phyloP scores from a whole-genome alignment of 805 yeast genomes.

The Blastobotrys mokoenaii region DNA sequence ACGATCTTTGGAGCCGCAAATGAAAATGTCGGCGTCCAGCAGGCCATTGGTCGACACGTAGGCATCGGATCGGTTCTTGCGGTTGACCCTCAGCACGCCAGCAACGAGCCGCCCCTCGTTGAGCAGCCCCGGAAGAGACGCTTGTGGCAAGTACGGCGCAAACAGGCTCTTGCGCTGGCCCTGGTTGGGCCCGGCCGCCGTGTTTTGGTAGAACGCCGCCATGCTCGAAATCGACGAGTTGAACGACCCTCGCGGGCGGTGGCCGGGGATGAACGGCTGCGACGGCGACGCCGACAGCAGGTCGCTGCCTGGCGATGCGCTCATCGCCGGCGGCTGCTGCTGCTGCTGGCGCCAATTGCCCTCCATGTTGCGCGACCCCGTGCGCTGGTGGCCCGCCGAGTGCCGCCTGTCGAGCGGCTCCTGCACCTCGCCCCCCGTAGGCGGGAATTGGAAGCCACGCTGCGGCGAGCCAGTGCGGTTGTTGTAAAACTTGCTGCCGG shows the following conservation, averaged over 20 bases:
- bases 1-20: conserved; percentile 97
- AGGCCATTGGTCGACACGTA: conserved; percentile 96
- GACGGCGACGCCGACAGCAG: too few relatives aligned
- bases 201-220: conserved; percentile 20
- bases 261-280: conserved; percentile 60
- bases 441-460: conserved; percentile 58
- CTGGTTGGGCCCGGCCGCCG: conserved; percentile 21
- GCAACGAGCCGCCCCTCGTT: conserved; percentile 87
- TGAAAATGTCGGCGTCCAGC: conserved; percentile 92
- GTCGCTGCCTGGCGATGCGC: too few relatives aligned
- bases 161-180: conserved; percentile 57
- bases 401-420: conserved; percentile 31
- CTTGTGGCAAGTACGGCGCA: conserved; percentile 94
- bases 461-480: conserved; percentile 36
- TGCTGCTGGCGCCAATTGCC: conserved; percentile 22
- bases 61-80: conserved; percentile 94
- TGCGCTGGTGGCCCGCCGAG: conserved; percentile 42
- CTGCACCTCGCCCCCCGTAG: conserved; percentile 27
- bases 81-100: conserved; percentile 88
- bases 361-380: conserved; percentile 23
- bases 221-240: conserved; percentile 43
- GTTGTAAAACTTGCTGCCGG: too few relatives aligned
- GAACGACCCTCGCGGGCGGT: conserved; percentile 65
- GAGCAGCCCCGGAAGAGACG: conserved; percentile 79
- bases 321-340: too few relatives aligned